These are phyloP conservation scores for Cryphonectria naterciae DNA, from an alignment of 2,329 filamentous ascomycete genomes.

Conservation along the genomic window DNA sequence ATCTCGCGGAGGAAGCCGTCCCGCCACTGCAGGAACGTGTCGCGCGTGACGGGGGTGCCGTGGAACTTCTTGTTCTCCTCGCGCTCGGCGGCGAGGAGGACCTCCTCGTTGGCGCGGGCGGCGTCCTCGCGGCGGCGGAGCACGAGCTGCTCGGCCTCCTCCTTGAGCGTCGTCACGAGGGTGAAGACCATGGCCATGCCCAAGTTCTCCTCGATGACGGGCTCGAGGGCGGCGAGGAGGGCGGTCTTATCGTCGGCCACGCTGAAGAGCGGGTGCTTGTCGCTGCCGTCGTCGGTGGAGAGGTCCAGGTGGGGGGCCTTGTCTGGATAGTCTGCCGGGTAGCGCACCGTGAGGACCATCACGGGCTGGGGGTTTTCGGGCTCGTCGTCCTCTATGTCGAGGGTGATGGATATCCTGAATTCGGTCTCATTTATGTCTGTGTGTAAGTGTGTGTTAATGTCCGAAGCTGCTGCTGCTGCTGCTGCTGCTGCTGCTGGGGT, in stretches of 20 bases:
- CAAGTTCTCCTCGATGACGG: slow-evolving; percentile 86
- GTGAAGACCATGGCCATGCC: slow-evolving; percentile 99
- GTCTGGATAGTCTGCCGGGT: slow-evolving; percentile 90
- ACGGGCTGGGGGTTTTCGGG: slow-evolving; percentile 64
- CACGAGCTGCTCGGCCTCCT: slow-evolving; percentile 85
- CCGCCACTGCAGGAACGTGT: slow-evolving; percentile 84
- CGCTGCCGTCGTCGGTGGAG: slow-evolving; percentile 69
- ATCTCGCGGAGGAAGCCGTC: slow-evolving; percentile 78
- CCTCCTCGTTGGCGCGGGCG: slow-evolving; percentile 61
- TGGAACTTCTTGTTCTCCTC: slow-evolving; percentile 98
- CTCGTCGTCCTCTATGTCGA: slow-evolving; percentile 71
- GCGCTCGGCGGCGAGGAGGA: slow-evolving; percentile 66
- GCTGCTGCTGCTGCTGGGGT: background rate
- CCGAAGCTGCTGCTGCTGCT: too few species aligned
- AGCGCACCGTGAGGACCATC: slow-evolving; percentile 82
- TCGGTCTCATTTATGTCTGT: slow-evolving; percentile 87
- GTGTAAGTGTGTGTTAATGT: background rate
- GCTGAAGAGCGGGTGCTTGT: slow-evolving; percentile 73
- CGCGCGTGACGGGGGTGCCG: slow-evolving; percentile 83
- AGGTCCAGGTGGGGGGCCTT: slow-evolving; percentile 83
- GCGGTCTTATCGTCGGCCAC: slow-evolving; percentile 77
- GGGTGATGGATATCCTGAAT: slow-evolving; percentile 82
- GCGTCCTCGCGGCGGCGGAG: slow-evolving; percentile 70
- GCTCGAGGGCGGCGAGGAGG: slow-evolving; percentile 72
- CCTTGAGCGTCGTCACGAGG: slow-evolving; percentile 83